A percentile compares a stretch with the other conserved stretches of the same genome.
Evolutionary conservation across 352 stramenopile genomes (phyloP).

Genomic region (Globisporangium canariense): DNA sequence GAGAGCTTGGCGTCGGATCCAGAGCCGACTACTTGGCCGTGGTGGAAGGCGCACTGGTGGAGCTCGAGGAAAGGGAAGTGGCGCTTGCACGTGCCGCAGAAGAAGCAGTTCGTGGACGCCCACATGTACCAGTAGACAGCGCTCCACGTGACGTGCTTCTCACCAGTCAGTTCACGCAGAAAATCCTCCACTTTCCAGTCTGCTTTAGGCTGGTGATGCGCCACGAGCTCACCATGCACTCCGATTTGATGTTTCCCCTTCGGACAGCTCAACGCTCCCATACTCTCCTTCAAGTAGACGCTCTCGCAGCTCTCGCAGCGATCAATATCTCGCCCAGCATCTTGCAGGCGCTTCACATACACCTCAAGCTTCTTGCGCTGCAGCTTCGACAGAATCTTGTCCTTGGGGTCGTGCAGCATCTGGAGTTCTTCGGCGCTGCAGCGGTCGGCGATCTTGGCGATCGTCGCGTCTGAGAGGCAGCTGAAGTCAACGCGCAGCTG

Average conservation of each 20-base stretch:
- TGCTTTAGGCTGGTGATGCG: constrained; percentile 32
- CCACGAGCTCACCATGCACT: constrained; percentile 47
- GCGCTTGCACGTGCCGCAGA: constrained; percentile 45
- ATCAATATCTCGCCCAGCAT: constrained; percentile 20
- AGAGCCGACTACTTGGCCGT: constrained; percentile 31
- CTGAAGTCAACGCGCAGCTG: constrained; percentile 82
- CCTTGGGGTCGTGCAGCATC: constrained; percentile 73
- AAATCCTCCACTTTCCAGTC: constrained; percentile 51
- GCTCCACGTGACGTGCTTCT: constrained; percentile 53
- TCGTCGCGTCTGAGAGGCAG: constrained; percentile 74
- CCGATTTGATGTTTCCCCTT: constrained; percentile 37
- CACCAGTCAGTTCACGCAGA: constrained; percentile 31
- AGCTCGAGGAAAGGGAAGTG: constrained; percentile 42
- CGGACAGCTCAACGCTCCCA: constrained; percentile 26
- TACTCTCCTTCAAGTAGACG: constrained; percentile 35
- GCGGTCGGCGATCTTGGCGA: constrained; percentile 65
- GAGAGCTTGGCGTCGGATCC: constrained; percentile 43
- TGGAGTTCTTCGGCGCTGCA: constrained; percentile 60
- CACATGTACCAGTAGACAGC: constrained; percentile 83
- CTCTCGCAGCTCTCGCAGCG: constrained; percentile 43
- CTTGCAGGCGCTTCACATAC: constrained; percentile 38
- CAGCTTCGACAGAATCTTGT: constrained; percentile 86
- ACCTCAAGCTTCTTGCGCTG: constrained; percentile 79
- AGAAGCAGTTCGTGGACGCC: constrained; percentile 54
- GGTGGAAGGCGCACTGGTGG: constrained; percentile 44